phyloP scores from a whole-genome alignment of 352 stramenopile species.

The Phytophthora pinifolia region DNA sequence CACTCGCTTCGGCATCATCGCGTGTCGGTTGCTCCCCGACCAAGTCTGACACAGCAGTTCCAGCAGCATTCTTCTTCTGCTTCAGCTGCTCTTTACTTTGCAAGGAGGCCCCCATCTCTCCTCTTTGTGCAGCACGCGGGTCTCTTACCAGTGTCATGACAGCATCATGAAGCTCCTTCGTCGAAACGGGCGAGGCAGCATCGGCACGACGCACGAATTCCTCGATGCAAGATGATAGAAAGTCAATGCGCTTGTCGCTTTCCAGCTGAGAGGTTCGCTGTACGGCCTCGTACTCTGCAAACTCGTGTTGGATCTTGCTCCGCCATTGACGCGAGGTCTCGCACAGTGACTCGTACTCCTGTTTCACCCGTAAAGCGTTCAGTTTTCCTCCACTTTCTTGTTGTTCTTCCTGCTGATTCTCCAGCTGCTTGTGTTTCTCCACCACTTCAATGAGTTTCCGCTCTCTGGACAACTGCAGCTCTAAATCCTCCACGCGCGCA shows the following conservation, averaged over 20 bases:
- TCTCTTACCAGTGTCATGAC: constrained; percentile 36
- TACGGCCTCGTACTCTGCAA: constrained; percentile 33
- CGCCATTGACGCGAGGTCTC: constrained; percentile 15
- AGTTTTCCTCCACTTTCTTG: constrained; percentile 10
- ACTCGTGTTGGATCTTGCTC: constrained; percentile 33
- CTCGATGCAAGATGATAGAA: constrained; percentile 43
- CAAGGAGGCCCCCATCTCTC: not conserved
- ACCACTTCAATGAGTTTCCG: constrained; percentile 25
- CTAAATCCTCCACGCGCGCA: constrained; percentile 25
- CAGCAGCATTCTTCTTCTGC: not conserved
- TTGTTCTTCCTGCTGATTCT: constrained; percentile 16
- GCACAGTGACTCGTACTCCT: constrained; percentile 14
- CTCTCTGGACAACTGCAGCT: constrained; percentile 28
- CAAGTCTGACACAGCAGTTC: not conserved
- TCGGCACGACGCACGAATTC: constrained; percentile 41
- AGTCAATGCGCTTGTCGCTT: constrained; percentile 44
- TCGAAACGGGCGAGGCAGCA: constrained; percentile 12
- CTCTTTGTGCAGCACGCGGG: not conserved
- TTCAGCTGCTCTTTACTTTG: constrained; percentile 6
- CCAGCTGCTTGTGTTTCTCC: constrained; percentile 22
- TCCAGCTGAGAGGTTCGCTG: constrained; percentile 26
- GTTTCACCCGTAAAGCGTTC: constrained; percentile 9
- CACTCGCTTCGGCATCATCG: constrained; percentile 4
- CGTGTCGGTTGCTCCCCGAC: not conserved
- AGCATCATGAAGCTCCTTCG: constrained; percentile 40